A percentile compares a stretch with the other conserved stretches of the same genome.
These are phyloP conservation scores for Wickerhamiella dianesei DNA, from an alignment of 805 yeast genomes.

Conservation along the genomic window DNA sequence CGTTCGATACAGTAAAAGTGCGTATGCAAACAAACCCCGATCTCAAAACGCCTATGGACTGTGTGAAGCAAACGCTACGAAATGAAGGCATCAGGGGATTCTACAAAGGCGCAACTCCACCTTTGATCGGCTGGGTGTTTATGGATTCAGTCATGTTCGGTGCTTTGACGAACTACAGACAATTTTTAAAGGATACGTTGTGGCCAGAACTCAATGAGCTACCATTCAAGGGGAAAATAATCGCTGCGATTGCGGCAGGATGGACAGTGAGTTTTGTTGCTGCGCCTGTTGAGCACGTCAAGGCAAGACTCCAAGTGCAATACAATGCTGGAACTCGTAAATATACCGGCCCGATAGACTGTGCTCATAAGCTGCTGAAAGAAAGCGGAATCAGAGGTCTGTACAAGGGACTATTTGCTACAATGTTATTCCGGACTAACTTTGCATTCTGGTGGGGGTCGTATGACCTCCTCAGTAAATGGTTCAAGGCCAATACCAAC, in stretches of 20 bases:
- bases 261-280: constrained; percentile 92
- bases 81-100: constrained; percentile 71
- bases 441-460: constrained; percentile 93
- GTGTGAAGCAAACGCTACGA: constrained; percentile 54
- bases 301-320: constrained; percentile 81
- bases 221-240: constrained; percentile 60
- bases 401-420: constrained; percentile 71
- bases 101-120: constrained; percentile 87
- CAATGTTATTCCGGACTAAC: constrained; percentile 77
- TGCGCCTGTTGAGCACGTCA: constrained; percentile 82
- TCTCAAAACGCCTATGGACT: constrained; percentile 72
- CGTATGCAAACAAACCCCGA: constrained; percentile 65
- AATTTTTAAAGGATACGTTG: constrained; percentile 48
- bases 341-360: constrained; percentile 72
- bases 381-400: constrained; percentile 58
- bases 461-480: constrained; percentile 62
- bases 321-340: constrained; percentile 58
- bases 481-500: constrained; percentile 49
- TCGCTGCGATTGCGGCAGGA: constrained; percentile 71
- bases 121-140: constrained; percentile 82
- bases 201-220: constrained; percentile 47
- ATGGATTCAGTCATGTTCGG: constrained; percentile 92
- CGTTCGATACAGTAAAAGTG: constrained; percentile 79
- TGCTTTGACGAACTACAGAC: constrained; percentile 62
- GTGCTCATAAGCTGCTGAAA: constrained; percentile 29